A percentile compares a stretch with the other conserved stretches of the same genome.
Evolutionary conservation across 208 protist genomes (phyloP).

Genomic region (Leishmania turanica): DNA sequence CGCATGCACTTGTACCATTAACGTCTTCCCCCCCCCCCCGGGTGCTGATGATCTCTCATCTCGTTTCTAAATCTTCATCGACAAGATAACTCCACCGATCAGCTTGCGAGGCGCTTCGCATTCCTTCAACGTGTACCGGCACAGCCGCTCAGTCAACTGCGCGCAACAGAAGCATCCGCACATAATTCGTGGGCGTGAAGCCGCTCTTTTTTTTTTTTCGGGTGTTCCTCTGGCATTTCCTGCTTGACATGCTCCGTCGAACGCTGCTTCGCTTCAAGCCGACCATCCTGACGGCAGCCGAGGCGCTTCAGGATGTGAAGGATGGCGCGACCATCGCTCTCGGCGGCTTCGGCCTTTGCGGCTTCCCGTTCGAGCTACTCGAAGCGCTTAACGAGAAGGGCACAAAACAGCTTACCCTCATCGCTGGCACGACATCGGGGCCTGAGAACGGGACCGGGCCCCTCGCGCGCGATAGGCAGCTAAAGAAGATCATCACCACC

Average conservation of each 20-base stretch:
- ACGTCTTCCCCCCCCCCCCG: not conserved
- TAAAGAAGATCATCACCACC: slow-evolving; percentile 75
- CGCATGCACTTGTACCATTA: not conserved
- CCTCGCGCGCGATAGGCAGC: slow-evolving; percentile 83
- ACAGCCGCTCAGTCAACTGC: not conserved
- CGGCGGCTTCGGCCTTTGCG: slow-evolving; percentile 94
- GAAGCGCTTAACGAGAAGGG: slow-evolving; percentile 51
- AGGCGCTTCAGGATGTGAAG: slow-evolving; percentile 56
- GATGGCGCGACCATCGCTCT: slow-evolving; percentile 59
- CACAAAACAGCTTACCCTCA: slow-evolving; percentile 86
- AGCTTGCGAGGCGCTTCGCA: not conserved
- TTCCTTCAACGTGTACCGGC: not conserved
- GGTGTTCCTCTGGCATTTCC: not conserved
- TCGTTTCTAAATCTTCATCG: not conserved
- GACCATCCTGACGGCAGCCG: slow-evolving; percentile 31
- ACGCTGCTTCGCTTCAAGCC: slow-evolving; percentile 10
- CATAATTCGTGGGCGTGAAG: not conserved
- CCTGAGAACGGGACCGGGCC: slow-evolving; percentile 89
- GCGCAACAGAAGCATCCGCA: not conserved
- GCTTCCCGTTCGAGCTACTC: slow-evolving; percentile 89
- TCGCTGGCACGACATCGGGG: slow-evolving; percentile 86
- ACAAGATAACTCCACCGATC: not conserved
- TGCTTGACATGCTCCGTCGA: slow-evolving; percentile 28
- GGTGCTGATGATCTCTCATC: not conserved
- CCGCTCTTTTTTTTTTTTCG: not conserved